Evolutionary conservation across 2,329 filamentous ascomycete species (phyloP), one percentile per base, ranked within the genome.

Genomic region (Albophoma yamanashiensis): DNA sequence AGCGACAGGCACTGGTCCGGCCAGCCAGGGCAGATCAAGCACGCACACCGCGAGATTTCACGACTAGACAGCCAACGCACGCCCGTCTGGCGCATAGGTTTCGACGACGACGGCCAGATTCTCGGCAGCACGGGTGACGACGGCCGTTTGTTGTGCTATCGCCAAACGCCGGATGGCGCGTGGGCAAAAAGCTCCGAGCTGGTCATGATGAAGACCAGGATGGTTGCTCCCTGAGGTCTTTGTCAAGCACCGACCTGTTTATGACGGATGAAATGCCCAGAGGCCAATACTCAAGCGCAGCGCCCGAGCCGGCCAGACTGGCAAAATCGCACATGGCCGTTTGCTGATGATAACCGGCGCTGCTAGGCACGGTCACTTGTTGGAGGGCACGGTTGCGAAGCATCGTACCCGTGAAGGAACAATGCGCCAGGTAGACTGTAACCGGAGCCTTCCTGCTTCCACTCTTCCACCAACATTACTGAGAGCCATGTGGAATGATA

Each of bases 71-170:
- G 81, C 58, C 85, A 89, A 68, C 82, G 84, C 57, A 86, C 84
- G 22, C 88, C 88, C 1, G 87, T 91, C 1, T 93, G 89, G 89
- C 79, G 88, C 27, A 85, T 92, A 2, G 82, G 82, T 1, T 93
- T 92, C 66, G 84, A 86, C 66, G 80, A 82, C 59, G 79, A 85
- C 75, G 88, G 88, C 5, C 88, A 91, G 71, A 81, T 92, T 15
- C 76, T 93, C 9, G 85, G 89, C 1, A 89, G 86, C 47, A 89
- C 89, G 1, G 89, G 89, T 3, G 89, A 93, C 64, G 89, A 92
- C 70, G 89, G 88, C 14, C 83, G 79, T 69, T 68, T 88, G 61
- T 73, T 85, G 66, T 83, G 84, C 62, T 87, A 85, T 68, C 79
- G 84, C 17, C 83, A 86, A 71, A 79, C 76, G 50, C 82, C 83